Base-by-base conservation (phyloP, 2,329 filamentous ascomycete genomes). In the Aspergillus pseudoviridinutans region DNA sequence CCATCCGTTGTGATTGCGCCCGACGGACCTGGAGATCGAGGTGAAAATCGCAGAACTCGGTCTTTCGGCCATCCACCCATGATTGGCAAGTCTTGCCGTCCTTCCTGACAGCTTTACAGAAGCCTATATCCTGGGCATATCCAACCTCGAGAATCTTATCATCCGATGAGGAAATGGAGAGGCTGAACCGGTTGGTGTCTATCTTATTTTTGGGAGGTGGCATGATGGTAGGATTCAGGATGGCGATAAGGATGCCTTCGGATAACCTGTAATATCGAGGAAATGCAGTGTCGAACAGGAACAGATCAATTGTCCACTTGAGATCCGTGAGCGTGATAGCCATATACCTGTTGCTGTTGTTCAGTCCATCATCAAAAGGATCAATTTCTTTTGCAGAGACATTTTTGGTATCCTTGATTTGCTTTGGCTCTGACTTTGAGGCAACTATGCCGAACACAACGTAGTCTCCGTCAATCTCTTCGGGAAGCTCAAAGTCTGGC, bases 81-180 rank as follows among this genome's bases (percentile, higher is more conserved):
- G 84, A 78, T 35, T 84, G 86, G 73, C 94, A 99, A 50, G 83
- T 78, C 56, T 89, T 83, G 42, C 94, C 93, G 69, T 97, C 91
- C 68, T 90, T 93, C 71, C 90, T 91, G 61, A 91, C 79, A 6
- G 87, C 86, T 70, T 92, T 91, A 76, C 94, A 99, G 71, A 89
- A 96, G 1, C 90, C 92, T 2, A 99, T 79, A 73, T 99, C 93
- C 50, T 92, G 83, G 10, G 92, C 86, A 24, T 81, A 84, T 42
- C 95, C 94, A 53, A 99, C 84, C 71, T 99, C 95, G 14, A 99
- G 84, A 38, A 99, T 86, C 0, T 88, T 93, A 69, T 99, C 94
- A 35, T 89, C 89, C 38, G 90, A 91, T 50, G 89, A 93, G 59
- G 89, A 90, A 61, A 99, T 84, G 14, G 91, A 89, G 4, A 99